Base-by-base conservation (phyloP, 148 eudicot genomes). In the Oxyria digyna region DNA sequence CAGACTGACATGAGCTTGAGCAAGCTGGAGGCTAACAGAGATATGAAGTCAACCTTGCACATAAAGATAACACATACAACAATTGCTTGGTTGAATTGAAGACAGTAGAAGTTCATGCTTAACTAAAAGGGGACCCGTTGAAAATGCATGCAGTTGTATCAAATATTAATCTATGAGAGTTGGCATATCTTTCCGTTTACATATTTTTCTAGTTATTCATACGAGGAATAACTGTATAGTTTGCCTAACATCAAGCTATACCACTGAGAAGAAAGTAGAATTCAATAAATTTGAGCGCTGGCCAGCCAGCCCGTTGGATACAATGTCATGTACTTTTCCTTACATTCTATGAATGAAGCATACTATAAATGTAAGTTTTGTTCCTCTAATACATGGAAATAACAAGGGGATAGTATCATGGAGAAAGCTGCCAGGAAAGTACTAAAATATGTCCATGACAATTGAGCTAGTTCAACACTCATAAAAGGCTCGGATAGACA, bases 41-140 rank as follows among this genome's bases (percentile, higher is more conserved):
- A 75, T 29, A 7, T 68, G n/a, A 67, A 69, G 54, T 43, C 45
- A 38, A 70, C 65, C 42, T 23, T 72, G 55, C 50, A 65, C 66
- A 75, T 15, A 59, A 55, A 9, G 43, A 45, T 8, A 33, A 62
- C 24, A 20, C 38, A 42, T 38, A 74, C 52, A 35, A 74, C 24
- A 62, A 68, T 35, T 62, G 67, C 23, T 80, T 67, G 52, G 21
- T 71, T 37, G 78, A 77, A 63, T 23, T 80, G 64, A 76, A 74
- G 71, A 71, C 65, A 29, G 37, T 59, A 26, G 65, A 59, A 59
- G 37, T 27, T 59, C 65, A 27, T 29, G 38, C 21, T 59, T 59
- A 29, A 59, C 38, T 6, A 59, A 59, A 10, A 59, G 38, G 37
- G 17, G 37, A 13, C 65, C n/a, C n/a, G n/a, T 29, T 14, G 38